Evolutionary conservation across 805 yeast genomes (phyloP).

Genomic region (Yamadazyma akitaensis): DNA sequence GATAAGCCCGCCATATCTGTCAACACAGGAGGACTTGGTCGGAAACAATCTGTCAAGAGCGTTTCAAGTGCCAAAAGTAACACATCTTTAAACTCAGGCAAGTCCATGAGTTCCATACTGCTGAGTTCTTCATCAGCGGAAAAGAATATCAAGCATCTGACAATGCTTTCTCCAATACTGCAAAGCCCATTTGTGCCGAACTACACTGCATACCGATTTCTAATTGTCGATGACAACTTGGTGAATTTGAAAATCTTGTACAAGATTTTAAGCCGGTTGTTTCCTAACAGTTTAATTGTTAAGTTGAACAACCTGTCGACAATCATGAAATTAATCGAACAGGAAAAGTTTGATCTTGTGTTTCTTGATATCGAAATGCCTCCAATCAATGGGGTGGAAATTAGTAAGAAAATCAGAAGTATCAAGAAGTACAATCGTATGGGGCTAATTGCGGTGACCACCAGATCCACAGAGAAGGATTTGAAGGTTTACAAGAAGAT

Average conservation of each 20-base stretch:
- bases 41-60: slow-evolving; percentile 11
- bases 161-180: slow-evolving; percentile 12
- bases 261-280: slow-evolving; percentile 29
- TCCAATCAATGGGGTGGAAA: slow-evolving; percentile 34
- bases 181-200: slow-evolving; percentile 18
- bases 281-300: slow-evolving; percentile 29
- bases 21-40: slow-evolving; percentile 4
- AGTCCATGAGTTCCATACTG: slow-evolving; percentile 8
- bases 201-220: slow-evolving; percentile 17
- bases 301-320: slow-evolving; percentile 29
- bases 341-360: slow-evolving; percentile 25
- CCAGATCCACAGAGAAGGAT: slow-evolving; percentile 26
- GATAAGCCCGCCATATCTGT: slow-evolving; percentile 6
- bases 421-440: slow-evolving; percentile 16
- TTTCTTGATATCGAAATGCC: slow-evolving; percentile 49
- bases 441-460: slow-evolving; percentile 42
- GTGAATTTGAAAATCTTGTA: slow-evolving; percentile 38
- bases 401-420: slow-evolving; percentile 22
- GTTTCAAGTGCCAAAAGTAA: slow-evolving; percentile 7
- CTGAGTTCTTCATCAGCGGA: slow-evolving; percentile 7
- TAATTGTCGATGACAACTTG: slow-evolving; percentile 41
- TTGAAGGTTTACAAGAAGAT: slow-evolving; percentile 26
- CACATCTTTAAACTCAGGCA: slow-evolving; percentile 7
- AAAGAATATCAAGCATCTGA: slow-evolving; percentile 9
- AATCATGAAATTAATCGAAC: slow-evolving; percentile 19